Evolutionary conservation across 2,329 filamentous ascomycete species (phyloP).

Genomic region (Chalaropsis ovoidea): DNA sequence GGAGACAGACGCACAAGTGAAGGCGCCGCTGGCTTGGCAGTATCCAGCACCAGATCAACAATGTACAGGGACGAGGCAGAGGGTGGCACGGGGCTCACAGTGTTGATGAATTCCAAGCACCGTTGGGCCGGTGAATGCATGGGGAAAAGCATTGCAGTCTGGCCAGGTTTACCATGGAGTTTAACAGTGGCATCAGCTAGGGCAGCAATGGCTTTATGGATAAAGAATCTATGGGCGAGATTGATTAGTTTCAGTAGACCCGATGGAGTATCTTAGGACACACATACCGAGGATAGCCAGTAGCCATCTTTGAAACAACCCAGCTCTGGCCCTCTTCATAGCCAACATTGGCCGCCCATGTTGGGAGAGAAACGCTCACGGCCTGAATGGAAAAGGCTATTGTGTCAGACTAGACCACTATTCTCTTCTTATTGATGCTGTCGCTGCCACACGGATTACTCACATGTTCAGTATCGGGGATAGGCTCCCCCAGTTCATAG

Average conservation of each 20-base stretch:
- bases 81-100: slow-evolving; percentile 39
- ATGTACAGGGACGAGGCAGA: slow-evolving; percentile 39
- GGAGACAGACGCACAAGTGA: slow-evolving; percentile 48
- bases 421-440: neutral
- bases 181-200: slow-evolving; percentile 59
- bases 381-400: slow-evolving; percentile 47
- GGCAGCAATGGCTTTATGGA: slow-evolving; percentile 70
- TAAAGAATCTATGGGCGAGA: slow-evolving; percentile 65
- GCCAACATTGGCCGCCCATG: slow-evolving; percentile 80
- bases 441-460: slow-evolving; percentile 31
- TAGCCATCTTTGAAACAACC: slow-evolving; percentile 76
- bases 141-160: slow-evolving; percentile 75
- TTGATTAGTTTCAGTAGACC: slow-evolving; percentile 21
- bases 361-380: slow-evolving; percentile 89
- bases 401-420: neutral
- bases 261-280: neutral
- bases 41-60: slow-evolving; percentile 55
- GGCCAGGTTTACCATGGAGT: slow-evolving; percentile 50
- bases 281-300: slow-evolving; percentile 72
- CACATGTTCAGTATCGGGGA: slow-evolving; percentile 72
- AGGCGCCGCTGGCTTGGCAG: slow-evolving; percentile 42
- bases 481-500: slow-evolving; percentile 55
- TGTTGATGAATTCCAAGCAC: slow-evolving; percentile 62
- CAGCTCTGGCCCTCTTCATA: slow-evolving; percentile 89
- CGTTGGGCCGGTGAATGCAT: slow-evolving; percentile 57